Evolutionary conservation across 441 rosid genomes (phyloP), one percentile per base, ranked within the genome.

Genomic region (Geranium incanum): DNA sequence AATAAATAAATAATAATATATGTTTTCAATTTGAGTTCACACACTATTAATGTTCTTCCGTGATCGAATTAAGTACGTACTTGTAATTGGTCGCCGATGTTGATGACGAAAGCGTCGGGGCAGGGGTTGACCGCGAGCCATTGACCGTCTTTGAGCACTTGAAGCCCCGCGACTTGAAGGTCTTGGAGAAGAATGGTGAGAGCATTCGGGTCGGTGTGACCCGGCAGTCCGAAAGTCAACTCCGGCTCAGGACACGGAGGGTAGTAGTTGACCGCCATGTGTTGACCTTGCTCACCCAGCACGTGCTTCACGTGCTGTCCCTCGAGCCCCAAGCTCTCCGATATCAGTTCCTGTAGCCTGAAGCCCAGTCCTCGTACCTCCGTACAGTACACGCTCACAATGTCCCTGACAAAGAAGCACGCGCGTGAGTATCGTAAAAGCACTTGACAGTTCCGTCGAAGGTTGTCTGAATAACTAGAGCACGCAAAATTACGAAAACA

Each of bases 201-300:
- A 13, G 86, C 85, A 66, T 88, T 86, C 3, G 93, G 93, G 77
- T 88, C 93, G 0, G 90, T 84, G 77, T 88, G 93, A 37, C 82
- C 85, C 1, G 93, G 93, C 64, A 88, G 78, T 13, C 93, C 93
- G 68, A 84, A 86, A 59, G 93, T 88, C 7, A 86, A 86, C 69
- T 88, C 90, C 15, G 93, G 93, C 66, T 86, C 78, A 4, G 93
- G 93, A 78, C 93, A 88, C 1, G 86, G 86, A 0, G 93, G 90
- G 76, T 88, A 88, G 70, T 79, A 88, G 71, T 88, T 88, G 6
- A 88, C 78, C 55, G 93, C 90, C 93, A 88, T 88, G 77, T 86
- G 90, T 72, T 88, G 93, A 6, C 88, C 93, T 78, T 88, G 93
- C 38, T 85, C 90, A 11, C 90, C 90, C 23, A 86, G 72, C 21